These are phyloP conservation scores for Aspergillus taichungensis DNA, from an alignment of 495 filamentous ascomycete species.

Conservation along the genomic window DNA sequence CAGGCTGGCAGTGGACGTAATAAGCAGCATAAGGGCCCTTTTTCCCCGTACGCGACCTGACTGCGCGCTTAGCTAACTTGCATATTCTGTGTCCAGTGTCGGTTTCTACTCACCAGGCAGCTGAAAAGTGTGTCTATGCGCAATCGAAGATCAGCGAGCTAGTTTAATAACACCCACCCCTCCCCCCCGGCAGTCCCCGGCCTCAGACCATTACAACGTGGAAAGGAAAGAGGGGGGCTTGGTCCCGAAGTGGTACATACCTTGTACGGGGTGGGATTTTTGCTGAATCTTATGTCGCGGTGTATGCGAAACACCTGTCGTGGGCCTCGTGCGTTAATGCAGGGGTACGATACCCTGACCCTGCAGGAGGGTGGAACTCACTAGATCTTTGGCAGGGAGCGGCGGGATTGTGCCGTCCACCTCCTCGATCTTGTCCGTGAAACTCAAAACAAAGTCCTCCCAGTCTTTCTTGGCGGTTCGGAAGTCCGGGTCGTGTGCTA, in stretches of 20 bases:
- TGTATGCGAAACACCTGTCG: constrained; percentile 72
- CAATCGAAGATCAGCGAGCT: constrained; percentile 16
- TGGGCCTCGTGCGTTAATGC: not conserved
- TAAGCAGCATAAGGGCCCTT: constrained; percentile 84
- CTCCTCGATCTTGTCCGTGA: constrained; percentile 61
- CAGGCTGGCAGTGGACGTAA: constrained; percentile 60
- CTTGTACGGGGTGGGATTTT: constrained; percentile 82
- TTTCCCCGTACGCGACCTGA: constrained; percentile 67
- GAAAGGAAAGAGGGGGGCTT: not conserved
- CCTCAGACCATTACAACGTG: not conserved
- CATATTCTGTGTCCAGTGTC: not conserved
- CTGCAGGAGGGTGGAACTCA: constrained; percentile 21
- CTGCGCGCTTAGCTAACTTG: constrained; percentile 16
- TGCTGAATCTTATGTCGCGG: constrained; percentile 67
- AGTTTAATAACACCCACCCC: too few species aligned
- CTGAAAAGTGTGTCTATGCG: constrained; percentile 63
- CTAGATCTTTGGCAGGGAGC: constrained; percentile 70
- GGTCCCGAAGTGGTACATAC: constrained; percentile 32
- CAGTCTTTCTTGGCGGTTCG: constrained; percentile 69
- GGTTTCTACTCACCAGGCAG: constrained; percentile 54
- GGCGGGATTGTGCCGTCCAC: constrained; percentile 74
- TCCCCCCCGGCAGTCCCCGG: too few species aligned
- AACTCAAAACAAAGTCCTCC: constrained; percentile 59
- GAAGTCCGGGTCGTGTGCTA: constrained; percentile 69
- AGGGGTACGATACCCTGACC: not conserved